Percentiles rank a stretch among this genome's conserved stretches.
Conservation (phyloP, 495 filamentous ascomycete species). For the Penicillium subrubescens region DNA sequence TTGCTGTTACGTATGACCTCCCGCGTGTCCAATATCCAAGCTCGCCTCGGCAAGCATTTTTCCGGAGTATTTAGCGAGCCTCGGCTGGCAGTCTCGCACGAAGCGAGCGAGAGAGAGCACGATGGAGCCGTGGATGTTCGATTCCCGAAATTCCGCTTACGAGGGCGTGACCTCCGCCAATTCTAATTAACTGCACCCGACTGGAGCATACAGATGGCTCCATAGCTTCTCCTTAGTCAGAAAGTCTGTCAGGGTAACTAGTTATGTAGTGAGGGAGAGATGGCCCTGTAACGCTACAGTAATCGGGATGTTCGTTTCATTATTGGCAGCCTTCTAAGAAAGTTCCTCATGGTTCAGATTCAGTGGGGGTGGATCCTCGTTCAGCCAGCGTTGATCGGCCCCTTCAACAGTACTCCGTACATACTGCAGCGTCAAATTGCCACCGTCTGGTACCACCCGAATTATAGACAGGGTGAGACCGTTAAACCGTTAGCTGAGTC, state of each 20-base stretch:
- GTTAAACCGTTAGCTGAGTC: constrained; percentile 14
- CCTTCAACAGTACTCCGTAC: constrained; percentile 7
- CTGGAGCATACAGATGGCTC: background rate
- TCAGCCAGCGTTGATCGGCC: background rate
- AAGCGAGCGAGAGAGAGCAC: background rate
- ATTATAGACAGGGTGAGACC: background rate
- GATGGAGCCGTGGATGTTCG: background rate
- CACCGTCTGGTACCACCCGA: constrained; percentile 28
- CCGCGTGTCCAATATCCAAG: background rate
- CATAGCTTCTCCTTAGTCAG: background rate
- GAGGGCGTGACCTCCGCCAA: background rate
- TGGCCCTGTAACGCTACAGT: background rate
- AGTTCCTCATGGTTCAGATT: background rate
- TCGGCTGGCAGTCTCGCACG: background rate
- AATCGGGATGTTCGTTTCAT: background rate
- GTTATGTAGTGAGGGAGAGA: background rate
- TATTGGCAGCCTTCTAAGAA: constrained; percentile 8
- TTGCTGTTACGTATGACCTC: background rate
- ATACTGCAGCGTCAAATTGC: constrained; percentile 13
- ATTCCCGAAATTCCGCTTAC: background rate
- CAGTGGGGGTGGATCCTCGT: constrained; percentile 1
- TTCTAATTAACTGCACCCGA: background rate
- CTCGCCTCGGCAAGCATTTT: background rate
- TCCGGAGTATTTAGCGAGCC: background rate
- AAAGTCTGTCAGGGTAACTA: background rate